phyloP scores from a whole-genome alignment of 768 basidiomycete species.

The Boletus reticuloceps region DNA sequence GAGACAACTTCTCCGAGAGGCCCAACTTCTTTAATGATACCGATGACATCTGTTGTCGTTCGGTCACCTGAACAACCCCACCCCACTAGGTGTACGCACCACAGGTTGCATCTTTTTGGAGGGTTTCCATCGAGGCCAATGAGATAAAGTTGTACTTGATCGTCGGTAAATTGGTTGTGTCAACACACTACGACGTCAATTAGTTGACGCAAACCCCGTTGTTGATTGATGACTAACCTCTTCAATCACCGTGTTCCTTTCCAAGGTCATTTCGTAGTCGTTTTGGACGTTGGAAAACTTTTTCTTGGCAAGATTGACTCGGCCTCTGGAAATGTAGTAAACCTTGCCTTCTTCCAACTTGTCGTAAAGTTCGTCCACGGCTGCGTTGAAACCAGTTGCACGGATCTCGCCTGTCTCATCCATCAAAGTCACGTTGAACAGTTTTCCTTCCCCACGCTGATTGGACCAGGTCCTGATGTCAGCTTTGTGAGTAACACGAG shows the following conservation, averaged over 20 bases:
- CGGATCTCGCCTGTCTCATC: constrained; percentile 93
- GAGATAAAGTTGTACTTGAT: constrained; percentile 82
- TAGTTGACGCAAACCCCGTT: constrained; percentile 1
- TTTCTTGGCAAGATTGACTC: constrained; percentile 94
- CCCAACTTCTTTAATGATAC: constrained; percentile 75
- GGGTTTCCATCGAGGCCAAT: constrained; percentile 57
- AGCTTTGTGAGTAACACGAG: constrained; percentile 83
- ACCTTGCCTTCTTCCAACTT: constrained; percentile 89
- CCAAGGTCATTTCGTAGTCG: constrained; percentile 92
- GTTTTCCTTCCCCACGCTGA: constrained; percentile 86
- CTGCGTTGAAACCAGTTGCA: constrained; percentile 87
- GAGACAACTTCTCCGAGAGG: constrained; percentile 70
- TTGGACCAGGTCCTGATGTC: constrained; percentile 93
- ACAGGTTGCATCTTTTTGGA: constrained; percentile 78
- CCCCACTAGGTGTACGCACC: constrained; percentile 47
- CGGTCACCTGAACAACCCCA: not conserved
- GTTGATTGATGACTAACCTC: constrained; percentile 49
- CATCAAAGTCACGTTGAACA: constrained; percentile 92
- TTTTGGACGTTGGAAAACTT: constrained; percentile 89
- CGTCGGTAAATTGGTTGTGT: constrained; percentile 70
- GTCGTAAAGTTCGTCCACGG: constrained; percentile 81
- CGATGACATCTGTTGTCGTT: constrained; percentile 71
- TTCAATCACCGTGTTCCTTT: constrained; percentile 79
- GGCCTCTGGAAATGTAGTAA: constrained; percentile 86
- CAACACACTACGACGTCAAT: constrained; percentile 62